These are phyloP conservation scores for Cladosporium sp. DNA, from an alignment of 2,329 filamentous ascomycete genomes.

Conservation along the genomic window DNA sequence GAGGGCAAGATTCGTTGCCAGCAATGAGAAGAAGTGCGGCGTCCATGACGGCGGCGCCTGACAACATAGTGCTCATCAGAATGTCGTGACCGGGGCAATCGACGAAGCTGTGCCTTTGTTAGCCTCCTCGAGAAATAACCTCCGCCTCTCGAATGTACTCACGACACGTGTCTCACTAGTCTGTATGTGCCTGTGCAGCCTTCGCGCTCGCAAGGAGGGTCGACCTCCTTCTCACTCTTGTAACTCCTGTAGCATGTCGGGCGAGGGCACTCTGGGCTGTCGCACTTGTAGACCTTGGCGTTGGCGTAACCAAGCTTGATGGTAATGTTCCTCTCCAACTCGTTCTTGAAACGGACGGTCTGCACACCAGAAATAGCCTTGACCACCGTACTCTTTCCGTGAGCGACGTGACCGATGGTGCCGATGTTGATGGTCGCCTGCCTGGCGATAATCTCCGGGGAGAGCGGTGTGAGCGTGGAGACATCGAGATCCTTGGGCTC, in stretches of 20 bases:
- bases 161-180: slow-evolving; percentile 88
- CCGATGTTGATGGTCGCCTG: slow-evolving; percentile 99
- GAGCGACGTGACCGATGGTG: slow-evolving; percentile 96
- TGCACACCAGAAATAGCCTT: slow-evolving; percentile 99
- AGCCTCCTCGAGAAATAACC: slow-evolving; percentile 5
- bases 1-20: slow-evolving; percentile 96
- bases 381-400: slow-evolving; percentile 97
- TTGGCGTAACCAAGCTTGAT: slow-evolving; percentile 99
- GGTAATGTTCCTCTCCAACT: slow-evolving; percentile 97
- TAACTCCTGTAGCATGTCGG: slow-evolving; percentile 95
- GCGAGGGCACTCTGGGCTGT: slow-evolving; percentile 83
- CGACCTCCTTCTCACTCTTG: slow-evolving; percentile 98
- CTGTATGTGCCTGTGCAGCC: slow-evolving; percentile 85
- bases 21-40: slow-evolving; percentile 93
- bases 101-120: slow-evolving; percentile 61
- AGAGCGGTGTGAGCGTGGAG: slow-evolving; percentile 73
- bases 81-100: slow-evolving; percentile 99
- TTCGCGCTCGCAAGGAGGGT: slow-evolving; percentile 90
- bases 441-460: slow-evolving; percentile 92
- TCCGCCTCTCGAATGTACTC: slow-evolving; percentile 41
- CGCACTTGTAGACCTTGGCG: slow-evolving; percentile 99
- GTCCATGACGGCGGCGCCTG: slow-evolving; percentile 98
- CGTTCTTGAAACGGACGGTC: slow-evolving; percentile 99
- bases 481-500: slow-evolving; percentile 87
- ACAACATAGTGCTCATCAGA: slow-evolving; percentile 99